phyloP scores from a whole-genome alignment of 768 basidiomycete genomes.

The Termitomyces sp. region DNA sequence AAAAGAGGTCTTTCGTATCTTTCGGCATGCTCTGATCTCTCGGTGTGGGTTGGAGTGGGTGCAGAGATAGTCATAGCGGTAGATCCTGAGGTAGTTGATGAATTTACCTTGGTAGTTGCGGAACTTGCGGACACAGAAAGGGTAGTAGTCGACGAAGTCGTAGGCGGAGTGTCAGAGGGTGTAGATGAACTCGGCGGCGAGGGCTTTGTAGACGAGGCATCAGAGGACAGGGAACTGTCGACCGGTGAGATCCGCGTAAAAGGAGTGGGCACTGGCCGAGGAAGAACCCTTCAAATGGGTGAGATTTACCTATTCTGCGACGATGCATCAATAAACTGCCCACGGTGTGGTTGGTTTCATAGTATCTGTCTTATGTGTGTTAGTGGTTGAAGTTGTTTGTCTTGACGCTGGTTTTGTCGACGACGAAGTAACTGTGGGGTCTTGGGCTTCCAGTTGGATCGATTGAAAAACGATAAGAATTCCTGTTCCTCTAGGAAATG shows the following conservation, averaged over 20 bases:
- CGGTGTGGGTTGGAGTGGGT: neutral
- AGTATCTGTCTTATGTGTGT: too few relatives aligned
- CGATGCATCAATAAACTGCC: neutral
- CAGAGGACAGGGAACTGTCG: neutral
- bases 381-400: neutral
- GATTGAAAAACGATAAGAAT: neutral
- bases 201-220: neutral
- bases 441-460: neutral
- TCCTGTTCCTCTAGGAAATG: neutral
- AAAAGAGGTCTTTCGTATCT: neutral
- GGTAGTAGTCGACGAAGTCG: neutral
- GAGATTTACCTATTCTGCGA: neutral
- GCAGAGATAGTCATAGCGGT: neutral
- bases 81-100: too few relatives aligned
- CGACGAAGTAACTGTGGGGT: neutral
- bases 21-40: neutral
- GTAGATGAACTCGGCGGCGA: neutral
- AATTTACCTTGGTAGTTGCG: neutral
- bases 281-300: neutral
- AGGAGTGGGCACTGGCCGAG: too few relatives aligned
- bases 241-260: neutral
- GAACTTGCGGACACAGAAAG: neutral
- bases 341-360: neutral
- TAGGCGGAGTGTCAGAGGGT: too few relatives aligned
- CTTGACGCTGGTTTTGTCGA: neutral